These are phyloP conservation scores for Arthrobotrys musiformis DNA, from an alignment of 2,329 filamentous ascomycete genomes.

Conservation along the genomic window DNA sequence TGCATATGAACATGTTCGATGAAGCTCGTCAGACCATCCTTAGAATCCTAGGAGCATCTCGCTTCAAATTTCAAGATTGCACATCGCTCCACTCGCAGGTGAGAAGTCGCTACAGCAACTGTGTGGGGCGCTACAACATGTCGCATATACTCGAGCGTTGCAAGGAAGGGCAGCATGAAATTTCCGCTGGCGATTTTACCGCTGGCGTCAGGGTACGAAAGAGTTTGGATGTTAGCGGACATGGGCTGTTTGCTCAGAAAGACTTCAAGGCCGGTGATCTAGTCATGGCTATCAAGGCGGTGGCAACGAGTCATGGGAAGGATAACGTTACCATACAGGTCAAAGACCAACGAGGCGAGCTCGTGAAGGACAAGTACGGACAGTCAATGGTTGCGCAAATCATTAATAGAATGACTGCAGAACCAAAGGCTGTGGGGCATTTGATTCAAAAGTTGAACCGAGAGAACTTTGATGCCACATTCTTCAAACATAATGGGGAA, in stretches of 20 bases:
- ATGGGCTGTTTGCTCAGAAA: slow-evolving; percentile 21
- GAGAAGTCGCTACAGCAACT: neutral
- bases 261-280: slow-evolving; percentile 37
- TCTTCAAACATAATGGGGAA: slow-evolving; percentile 13
- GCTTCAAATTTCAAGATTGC: slow-evolving; percentile 49
- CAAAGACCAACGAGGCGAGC: neutral
- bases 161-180: slow-evolving; percentile 3
- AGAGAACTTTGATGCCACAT: neutral
- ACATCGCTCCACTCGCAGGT: slow-evolving; percentile 13
- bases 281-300: slow-evolving; percentile 25
- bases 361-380: slow-evolving; percentile 20
- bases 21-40: slow-evolving; percentile 21
- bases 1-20: slow-evolving; percentile 25
- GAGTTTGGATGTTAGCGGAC: neutral
- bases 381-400: slow-evolving; percentile 18
- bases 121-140: slow-evolving; percentile 38
- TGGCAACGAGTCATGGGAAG: slow-evolving; percentile 2
- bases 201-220: slow-evolving; percentile 13
- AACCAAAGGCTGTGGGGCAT: neutral
- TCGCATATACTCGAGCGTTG: slow-evolving; percentile 10
- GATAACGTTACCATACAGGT: slow-evolving; percentile 13
- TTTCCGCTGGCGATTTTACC: slow-evolving; percentile 22
- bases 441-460: slow-evolving; percentile 27
- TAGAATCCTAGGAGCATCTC: slow-evolving; percentile 17
- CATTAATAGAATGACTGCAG: slow-evolving; percentile 15